These are phyloP conservation scores for Rhizoclosmatium globosum DNA, from an alignment of 192 early-diverging fungal genomes.

Conservation along the genomic window DNA sequence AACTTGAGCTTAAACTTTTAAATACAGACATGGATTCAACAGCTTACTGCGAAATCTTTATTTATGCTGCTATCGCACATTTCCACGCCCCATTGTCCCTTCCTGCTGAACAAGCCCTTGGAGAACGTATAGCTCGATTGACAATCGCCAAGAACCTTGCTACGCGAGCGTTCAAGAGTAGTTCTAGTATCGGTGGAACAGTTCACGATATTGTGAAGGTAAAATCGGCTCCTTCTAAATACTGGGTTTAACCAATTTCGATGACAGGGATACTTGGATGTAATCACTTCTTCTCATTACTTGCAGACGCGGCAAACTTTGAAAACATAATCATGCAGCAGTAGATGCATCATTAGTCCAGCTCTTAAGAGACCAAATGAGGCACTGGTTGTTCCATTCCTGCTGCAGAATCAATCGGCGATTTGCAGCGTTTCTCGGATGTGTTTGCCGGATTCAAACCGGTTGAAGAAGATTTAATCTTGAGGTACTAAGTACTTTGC, in stretches of 20 bases:
- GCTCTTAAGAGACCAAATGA: slow-evolving; percentile 46
- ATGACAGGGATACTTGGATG: slow-evolving; percentile 36
- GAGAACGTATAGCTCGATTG: slow-evolving; percentile 56
- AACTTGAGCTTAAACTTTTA: background rate
- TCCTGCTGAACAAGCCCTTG: slow-evolving; percentile 46
- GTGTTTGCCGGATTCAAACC: slow-evolving; percentile 31
- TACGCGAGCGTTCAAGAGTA: slow-evolving; percentile 35
- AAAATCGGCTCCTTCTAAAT: slow-evolving; percentile 18
- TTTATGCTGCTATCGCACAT: slow-evolving; percentile 63
- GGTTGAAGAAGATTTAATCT: background rate
- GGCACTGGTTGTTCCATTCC: slow-evolving; percentile 48
- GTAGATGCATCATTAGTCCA: slow-evolving; percentile 47
- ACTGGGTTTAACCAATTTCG: slow-evolving; percentile 11
- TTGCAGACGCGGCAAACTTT: slow-evolving; percentile 52
- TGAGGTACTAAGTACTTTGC: background rate
- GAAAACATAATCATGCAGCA: slow-evolving; percentile 49
- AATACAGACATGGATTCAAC: slow-evolving; percentile 33
- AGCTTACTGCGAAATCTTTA: slow-evolving; percentile 51
- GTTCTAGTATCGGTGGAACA: slow-evolving; percentile 44
- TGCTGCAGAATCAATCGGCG: slow-evolving; percentile 27
- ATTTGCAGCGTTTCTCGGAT: slow-evolving; percentile 37
- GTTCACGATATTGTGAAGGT: slow-evolving; percentile 40
- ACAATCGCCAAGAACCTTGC: slow-evolving; percentile 47
- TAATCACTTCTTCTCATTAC: slow-evolving; percentile 46
- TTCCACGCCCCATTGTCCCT: slow-evolving; percentile 54